These are phyloP conservation scores for Lathyrus aphaca DNA, from an alignment of 306 rosid genomes.

Conservation along the genomic window DNA sequence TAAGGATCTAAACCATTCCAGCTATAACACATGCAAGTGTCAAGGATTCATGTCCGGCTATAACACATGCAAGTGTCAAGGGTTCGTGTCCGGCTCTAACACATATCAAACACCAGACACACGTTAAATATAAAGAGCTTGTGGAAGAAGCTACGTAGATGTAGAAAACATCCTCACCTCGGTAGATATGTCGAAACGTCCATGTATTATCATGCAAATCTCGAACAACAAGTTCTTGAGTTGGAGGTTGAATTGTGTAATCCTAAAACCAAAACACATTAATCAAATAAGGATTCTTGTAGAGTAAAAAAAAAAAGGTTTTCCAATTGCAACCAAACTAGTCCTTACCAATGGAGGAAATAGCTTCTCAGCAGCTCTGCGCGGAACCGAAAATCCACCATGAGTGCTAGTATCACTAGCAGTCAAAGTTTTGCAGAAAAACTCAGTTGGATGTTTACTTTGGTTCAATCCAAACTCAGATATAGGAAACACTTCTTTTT, in stretches of 20 bases:
- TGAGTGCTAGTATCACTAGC: constrained; percentile 97
- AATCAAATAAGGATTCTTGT: constrained; percentile 8
- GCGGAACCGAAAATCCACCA: constrained; percentile 94
- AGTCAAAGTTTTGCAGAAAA: constrained; percentile 95
- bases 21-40: neutral
- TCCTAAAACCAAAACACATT: constrained; percentile 55
- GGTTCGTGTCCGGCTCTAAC: neutral
- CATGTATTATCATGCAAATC: constrained; percentile 90
- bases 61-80: neutral
- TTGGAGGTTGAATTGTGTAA: constrained; percentile 88
- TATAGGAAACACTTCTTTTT: constrained; percentile 82
- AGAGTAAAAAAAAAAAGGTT: neutral
- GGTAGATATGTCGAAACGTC: constrained; percentile 93
- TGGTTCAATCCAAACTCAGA: constrained; percentile 82
- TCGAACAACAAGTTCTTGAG: constrained; percentile 83
- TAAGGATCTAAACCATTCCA: neutral
- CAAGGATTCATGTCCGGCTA: neutral
- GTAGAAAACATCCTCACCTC: constrained; percentile 59
- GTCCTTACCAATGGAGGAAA: constrained; percentile 77
- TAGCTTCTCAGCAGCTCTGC: constrained; percentile 94
- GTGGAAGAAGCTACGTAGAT: neutral
- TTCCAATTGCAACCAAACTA: neutral
- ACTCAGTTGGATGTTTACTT: constrained; percentile 88
- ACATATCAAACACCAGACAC: neutral
- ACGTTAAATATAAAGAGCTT: neutral